A percentile compares a stretch with the other conserved stretches of the same genome.
phyloP scores from a whole-genome alignment of 2,329 filamentous ascomycete species.

The Ilyonectria sp. region DNA sequence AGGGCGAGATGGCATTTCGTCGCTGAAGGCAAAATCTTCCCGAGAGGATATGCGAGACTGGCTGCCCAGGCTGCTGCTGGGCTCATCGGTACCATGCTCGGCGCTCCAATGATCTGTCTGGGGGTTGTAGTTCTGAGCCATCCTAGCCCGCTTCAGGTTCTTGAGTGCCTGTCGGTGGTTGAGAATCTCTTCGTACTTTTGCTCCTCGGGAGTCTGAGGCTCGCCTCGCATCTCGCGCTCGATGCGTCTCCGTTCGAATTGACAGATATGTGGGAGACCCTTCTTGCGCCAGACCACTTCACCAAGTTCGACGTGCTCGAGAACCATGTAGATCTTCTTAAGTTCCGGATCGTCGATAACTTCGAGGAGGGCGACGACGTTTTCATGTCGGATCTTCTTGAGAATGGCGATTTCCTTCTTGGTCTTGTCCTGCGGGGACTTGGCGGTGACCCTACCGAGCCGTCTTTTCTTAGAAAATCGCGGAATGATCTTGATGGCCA shows the following conservation, averaged over 20 bases:
- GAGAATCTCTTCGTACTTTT: slow-evolving; percentile 72
- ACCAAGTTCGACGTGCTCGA: slow-evolving; percentile 94
- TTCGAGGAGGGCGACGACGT: slow-evolving; percentile 94
- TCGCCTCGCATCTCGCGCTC: slow-evolving; percentile 79
- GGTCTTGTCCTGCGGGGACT: slow-evolving; percentile 81
- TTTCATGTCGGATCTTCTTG: slow-evolving; percentile 98
- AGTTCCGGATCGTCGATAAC: slow-evolving; percentile 97
- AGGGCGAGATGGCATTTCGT: slow-evolving; percentile 55
- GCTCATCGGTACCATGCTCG: slow-evolving; percentile 79
- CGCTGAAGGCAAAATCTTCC: slow-evolving; percentile 57
- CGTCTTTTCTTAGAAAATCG: slow-evolving; percentile 94
- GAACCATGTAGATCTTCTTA: slow-evolving; percentile 98
- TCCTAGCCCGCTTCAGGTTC: slow-evolving; percentile 70
- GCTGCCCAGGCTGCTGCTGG: slow-evolving; percentile 56
- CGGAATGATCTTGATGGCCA: slow-evolving; percentile 99
- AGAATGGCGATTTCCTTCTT: slow-evolving; percentile 98
- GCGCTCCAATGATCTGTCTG: slow-evolving; percentile 85
- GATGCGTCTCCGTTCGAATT: slow-evolving; percentile 85
- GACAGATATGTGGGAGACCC: slow-evolving; percentile 85
- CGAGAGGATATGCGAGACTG: slow-evolving; percentile 61
- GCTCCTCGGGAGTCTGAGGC: slow-evolving; percentile 71
- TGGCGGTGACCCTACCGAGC: slow-evolving; percentile 83
- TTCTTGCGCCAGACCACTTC: slow-evolving; percentile 96
- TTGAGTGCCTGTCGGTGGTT: slow-evolving; percentile 72
- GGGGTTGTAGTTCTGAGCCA: slow-evolving; percentile 64